Base-by-base conservation (phyloP, 1,139 yeast genomes). In the Magnusiomyces sp. region DNA sequence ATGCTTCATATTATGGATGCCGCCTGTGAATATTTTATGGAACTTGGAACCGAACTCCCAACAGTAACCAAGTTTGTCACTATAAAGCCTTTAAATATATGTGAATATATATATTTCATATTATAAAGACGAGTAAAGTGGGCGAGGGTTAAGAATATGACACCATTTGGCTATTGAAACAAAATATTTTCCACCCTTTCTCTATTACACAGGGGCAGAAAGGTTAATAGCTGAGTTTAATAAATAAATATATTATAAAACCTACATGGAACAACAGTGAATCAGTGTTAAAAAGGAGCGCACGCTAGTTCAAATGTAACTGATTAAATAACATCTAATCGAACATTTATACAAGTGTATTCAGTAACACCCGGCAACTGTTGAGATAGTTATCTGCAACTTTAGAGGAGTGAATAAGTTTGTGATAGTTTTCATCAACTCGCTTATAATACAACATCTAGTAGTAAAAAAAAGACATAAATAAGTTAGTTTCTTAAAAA, bases 401-500 rank as follows among this genome's bases (percentile, higher is more conserved):
- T 34, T 34, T 43, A 13, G 40, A 20, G 3, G 46, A 20, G 17
- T 14, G 31, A 19, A 17, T 32, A 9, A 43, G 23, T 27, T 43
- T 43, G 16, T 43, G 40, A 31, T 43, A 43, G 17, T 20, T 43
- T 19, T 33, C 46, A 34, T 43, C 32, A 34, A 43, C 34, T 19
- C 36, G 40, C 20, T 39, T 38, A n/a, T 32, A 43, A 13, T 33
- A 19, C 13, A 43, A 14, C 39, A 43, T 20, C 46, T 43, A 34
- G 16, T n/a, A n/a, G 16, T 34, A 34, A 45, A 39, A 45, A 37
- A 5, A 43, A 40, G 11, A 20, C n/a, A 33, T 33, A 37, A 29
- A 27, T 14, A 40, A 34, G 34, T 36, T 20, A 38, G 40, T 27
- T 19, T 11, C 11, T 27, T 16, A 23, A 40, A 23, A 27, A 40